These are phyloP conservation scores for Verticillium isaacii DNA, from an alignment of 2,329 filamentous ascomycete genomes.

Conservation along the genomic window DNA sequence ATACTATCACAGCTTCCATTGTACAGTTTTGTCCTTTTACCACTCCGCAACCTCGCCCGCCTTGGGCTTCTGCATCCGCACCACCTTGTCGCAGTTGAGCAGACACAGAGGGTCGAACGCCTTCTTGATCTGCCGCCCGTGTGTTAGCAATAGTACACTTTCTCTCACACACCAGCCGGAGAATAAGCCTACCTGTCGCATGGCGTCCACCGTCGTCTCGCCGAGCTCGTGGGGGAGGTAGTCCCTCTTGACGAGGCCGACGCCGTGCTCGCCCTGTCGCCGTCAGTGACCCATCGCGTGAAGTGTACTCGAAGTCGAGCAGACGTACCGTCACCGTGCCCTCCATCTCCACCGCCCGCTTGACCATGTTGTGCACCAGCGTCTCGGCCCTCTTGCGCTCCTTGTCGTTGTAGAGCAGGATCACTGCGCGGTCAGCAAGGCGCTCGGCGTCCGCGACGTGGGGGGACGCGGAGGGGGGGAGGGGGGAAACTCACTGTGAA, in stretches of 20 bases:
- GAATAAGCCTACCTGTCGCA: constrained; percentile 60
- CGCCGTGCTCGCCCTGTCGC: constrained; percentile 69
- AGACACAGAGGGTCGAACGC: constrained; percentile 73
- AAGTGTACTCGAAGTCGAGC: not conserved
- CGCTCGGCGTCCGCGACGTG: not conserved
- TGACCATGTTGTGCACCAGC: constrained; percentile 79
- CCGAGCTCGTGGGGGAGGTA: constrained; percentile 77
- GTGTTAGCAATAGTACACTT: not conserved
- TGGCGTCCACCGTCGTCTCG: constrained; percentile 68
- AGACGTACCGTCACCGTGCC: constrained; percentile 67
- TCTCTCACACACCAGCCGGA: not conserved
- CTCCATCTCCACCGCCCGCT: constrained; percentile 78
- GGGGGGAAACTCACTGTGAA: constrained; percentile 48
- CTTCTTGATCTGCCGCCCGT: constrained; percentile 59
- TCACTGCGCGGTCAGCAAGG: constrained; percentile 30
- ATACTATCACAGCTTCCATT: not conserved
- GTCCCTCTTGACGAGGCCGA: constrained; percentile 79
- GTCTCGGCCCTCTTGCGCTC: constrained; percentile 64
- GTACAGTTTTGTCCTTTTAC: constrained; percentile 20
- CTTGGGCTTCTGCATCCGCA: constrained; percentile 54
- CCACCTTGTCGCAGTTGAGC: constrained; percentile 65
- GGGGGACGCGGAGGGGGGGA: too few relatives aligned
- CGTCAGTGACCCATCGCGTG: constrained; percentile 3
- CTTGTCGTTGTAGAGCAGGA: constrained; percentile 57
- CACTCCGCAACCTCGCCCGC: constrained; percentile 41